Base-by-base conservation (phyloP, 2,329 filamentous ascomycete species). In the Colletotrichum magnum region DNA sequence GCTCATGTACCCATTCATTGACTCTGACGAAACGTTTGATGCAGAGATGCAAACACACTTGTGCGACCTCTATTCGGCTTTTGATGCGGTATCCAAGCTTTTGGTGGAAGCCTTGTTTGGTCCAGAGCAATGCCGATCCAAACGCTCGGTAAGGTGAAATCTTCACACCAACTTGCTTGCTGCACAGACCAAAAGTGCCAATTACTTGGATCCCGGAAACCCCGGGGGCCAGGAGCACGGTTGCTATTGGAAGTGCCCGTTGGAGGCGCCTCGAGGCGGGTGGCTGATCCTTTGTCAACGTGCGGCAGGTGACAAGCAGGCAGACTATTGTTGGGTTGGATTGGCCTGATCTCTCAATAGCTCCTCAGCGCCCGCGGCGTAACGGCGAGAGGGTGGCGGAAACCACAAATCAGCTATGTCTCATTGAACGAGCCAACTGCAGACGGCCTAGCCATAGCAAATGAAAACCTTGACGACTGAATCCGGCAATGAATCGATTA, bases 231-330 rank as follows among this genome's bases (percentile, higher is more conserved):
- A 1, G 39, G 16, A 39, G 56, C 66, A 69, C 62, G 51, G 62
- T 2, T 57, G 62, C 3, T 57, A 56, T 60, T 52, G 43, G 39
- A 28, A 28, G 58, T 32, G 26, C 16, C 24, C 26, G 26, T 10
- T 21, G 36, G 32, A 36, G n/a, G 36, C 21, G 36, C 36, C 15
- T 32, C 36, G 59, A 47, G 21, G 28, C 57, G 62, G 62, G 62
- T 69, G 66, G 62, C 62, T 69, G 66, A 66, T 60, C 62, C 62
- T 66, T 59, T 48, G 36, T 26, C 36, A 56, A 32, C 28, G 45
- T 28, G 32, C 56, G 66, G 51, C 56, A 66, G 66, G 36, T 57
- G 66, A 66, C 66, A 60, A 54, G 41, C n/a, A 9, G 39, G 21
- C 50, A 61, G 47, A 1, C 32, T 36, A 60, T 32, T 56, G 32